Base-by-base conservation (phyloP, 148 eudicot species). In the Rhododendron kiyosumense region DNA sequence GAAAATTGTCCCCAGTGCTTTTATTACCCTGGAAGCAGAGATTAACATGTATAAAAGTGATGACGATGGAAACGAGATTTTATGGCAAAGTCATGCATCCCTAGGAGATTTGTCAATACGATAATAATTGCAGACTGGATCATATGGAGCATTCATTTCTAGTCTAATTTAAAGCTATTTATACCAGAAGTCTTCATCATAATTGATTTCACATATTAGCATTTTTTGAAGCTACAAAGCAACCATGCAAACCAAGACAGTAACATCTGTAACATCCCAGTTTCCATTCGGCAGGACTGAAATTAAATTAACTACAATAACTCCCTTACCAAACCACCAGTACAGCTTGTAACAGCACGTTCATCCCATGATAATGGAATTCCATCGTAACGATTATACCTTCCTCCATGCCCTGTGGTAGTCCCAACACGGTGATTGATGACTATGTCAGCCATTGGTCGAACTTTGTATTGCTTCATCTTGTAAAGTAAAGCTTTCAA, bases 381-480 rank as follows among this genome's bases (percentile, higher is more conserved):
- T 86, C 99, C 99, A 91, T 96, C 98, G 87, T 91, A 96, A 84
- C 98, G 99, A 88, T 94, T 96, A 86, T 96, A 95, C 93, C 52
- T 93, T 76, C 98, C 99, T 73, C 94, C 93, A 86, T 90, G 93
- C 78, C 98, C 98, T 85, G 73, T 76, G 54, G 95, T 92, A 87
- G 99, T 96, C 83, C 98, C 99, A 87, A 90, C 85, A 80, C 97
- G 95, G 83, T 96, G 99, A 88, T 96, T 96, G 81, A 96, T 93
- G 87, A 96, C 97, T 77, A 96, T 94, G 88, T 96, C 99, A 84
- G 98, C 99, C 99, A 96, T 96, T 49, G 98, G 86, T 86, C 99
- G 92, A 87, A 96, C 93, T 85, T 95, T 93, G 86, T 89, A 88
- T 84, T 93, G 93, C 89, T 90, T 94, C 97, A 96, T 90, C 86